phyloP scores from a whole-genome alignment of 768 basidiomycete genomes.

The Collybia nuda region DNA sequence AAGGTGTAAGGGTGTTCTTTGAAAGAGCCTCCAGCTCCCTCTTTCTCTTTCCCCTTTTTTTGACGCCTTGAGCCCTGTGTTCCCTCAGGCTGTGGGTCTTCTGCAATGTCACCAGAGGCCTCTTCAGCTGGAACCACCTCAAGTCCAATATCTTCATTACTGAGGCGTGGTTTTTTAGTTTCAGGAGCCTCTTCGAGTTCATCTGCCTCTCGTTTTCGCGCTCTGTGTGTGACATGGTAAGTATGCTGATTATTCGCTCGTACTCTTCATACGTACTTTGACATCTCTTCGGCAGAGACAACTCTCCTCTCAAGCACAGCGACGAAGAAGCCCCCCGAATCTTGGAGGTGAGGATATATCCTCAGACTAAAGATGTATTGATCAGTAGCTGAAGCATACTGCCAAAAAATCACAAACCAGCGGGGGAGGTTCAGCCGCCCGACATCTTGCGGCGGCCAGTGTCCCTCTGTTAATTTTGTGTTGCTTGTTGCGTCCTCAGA shows the following conservation, averaged over 20 bases:
- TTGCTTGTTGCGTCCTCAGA: constrained; percentile 50
- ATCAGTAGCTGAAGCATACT: neutral
- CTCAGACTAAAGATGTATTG: constrained; percentile 56
- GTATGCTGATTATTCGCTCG: neutral
- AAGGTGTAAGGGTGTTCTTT: constrained; percentile 94
- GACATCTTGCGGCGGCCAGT: constrained; percentile 79
- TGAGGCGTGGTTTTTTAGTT: constrained; percentile 49
- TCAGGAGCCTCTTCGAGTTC: constrained; percentile 39
- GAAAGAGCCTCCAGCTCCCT: constrained; percentile 43
- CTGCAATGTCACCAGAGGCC: constrained; percentile 12
- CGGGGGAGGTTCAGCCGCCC: constrained; percentile 61
- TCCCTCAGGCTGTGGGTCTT: constrained; percentile 7
- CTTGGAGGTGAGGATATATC: constrained; percentile 92
- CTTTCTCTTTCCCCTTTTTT: constrained; percentile 16
- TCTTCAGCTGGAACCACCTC: constrained; percentile 6
- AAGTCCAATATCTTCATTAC: constrained; percentile 18
- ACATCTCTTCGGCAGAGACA: neutral
- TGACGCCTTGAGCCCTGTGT: constrained; percentile 12
- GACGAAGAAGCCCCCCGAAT: constrained; percentile 98
- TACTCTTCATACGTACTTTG: constrained; percentile 15
- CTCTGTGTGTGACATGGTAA: constrained; percentile 22
- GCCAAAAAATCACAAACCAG: constrained; percentile 50
- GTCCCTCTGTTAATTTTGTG: constrained; percentile 64
- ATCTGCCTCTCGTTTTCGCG: constrained; percentile 55
- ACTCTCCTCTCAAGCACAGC: constrained; percentile 70